A percentile compares a stretch with the other conserved stretches of the same genome.
phyloP scores from a whole-genome alignment of 2,329 filamentous ascomycete genomes.

The Penicillium sp. region DNA sequence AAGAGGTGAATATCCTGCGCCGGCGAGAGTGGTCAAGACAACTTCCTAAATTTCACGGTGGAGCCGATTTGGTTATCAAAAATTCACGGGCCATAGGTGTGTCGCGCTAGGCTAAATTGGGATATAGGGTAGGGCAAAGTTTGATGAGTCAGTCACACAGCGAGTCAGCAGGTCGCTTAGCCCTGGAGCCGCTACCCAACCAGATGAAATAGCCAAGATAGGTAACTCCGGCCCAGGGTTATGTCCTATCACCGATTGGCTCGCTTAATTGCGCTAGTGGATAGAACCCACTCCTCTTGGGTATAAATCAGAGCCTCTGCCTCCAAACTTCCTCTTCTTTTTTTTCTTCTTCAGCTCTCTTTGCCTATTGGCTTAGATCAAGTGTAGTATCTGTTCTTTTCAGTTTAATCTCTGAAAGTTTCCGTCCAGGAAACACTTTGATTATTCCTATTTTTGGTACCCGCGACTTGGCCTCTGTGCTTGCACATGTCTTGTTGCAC shows the following conservation, averaged over 20 bases:
- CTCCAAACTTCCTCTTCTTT: conserved; percentile 38
- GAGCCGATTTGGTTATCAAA: conserved; percentile 23
- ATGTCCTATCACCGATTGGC: background rate
- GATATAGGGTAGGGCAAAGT: background rate
- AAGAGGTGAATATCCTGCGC: conserved; percentile 92
- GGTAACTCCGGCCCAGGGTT: background rate
- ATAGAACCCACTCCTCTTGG: background rate
- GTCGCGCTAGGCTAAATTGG: conserved; percentile 26
- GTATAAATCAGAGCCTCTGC: conserved; percentile 34
- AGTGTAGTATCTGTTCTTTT: conserved; percentile 98
- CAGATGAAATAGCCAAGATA: background rate
- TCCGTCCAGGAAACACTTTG: conserved; percentile 67
- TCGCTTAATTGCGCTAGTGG: background rate
- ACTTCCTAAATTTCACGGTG: conserved; percentile 27
- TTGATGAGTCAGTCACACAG: background rate
- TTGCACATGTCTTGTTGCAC: conserved; percentile 66
- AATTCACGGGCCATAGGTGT: conserved; percentile 24
- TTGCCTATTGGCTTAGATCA: conserved; percentile 74
- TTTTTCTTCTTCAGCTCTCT: conserved; percentile 51
- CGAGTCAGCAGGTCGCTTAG: background rate
- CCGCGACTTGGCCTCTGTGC: conserved; percentile 62
- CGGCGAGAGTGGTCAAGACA: conserved; percentile 37
- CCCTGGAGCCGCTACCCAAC: background rate
- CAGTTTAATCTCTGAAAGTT: conserved; percentile 94
- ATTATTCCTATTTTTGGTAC: conserved; percentile 79